Conservation (phyloP, 257 asterid genomes). For the Fraxinus quadrangulata region DNA sequence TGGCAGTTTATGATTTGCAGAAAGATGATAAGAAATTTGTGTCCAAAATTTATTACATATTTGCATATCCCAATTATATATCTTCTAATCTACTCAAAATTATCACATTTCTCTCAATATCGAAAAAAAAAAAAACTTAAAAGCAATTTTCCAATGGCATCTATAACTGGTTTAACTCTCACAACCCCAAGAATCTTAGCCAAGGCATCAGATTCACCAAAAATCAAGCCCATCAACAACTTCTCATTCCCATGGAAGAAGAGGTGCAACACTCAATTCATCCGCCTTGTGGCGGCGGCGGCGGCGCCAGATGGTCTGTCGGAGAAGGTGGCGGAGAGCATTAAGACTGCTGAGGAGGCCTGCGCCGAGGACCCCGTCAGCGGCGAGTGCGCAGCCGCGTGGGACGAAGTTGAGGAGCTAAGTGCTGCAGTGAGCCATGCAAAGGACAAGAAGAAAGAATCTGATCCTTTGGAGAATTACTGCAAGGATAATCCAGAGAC, state of each 20-base stretch:
- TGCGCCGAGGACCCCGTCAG: not conserved
- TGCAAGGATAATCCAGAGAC: slow-evolving; percentile 90
- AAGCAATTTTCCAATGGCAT: slow-evolving; percentile 10
- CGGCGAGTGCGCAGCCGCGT: slow-evolving; percentile 3
- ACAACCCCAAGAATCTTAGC: slow-evolving; percentile 20
- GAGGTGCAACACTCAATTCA: not conserved
- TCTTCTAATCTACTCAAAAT: not conserved
- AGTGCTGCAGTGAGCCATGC: slow-evolving; percentile 22
- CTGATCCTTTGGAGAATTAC: slow-evolving; percentile 50
- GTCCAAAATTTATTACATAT: not conserved
- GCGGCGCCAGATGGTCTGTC: not conserved
- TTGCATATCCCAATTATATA: not conserved
- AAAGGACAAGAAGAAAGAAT: slow-evolving; percentile 42
- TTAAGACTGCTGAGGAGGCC: not conserved
- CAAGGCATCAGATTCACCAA: slow-evolving; percentile 21
- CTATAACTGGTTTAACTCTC: slow-evolving; percentile 5
- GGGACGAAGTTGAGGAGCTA: slow-evolving; percentile 6
- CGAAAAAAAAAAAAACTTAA: not conserved
- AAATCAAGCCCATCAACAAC: slow-evolving; percentile 14
- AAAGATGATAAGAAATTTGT: slow-evolving; percentile 8
- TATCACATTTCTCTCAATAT: not conserved
- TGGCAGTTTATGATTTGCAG: not conserved
- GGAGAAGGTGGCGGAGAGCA: slow-evolving; percentile 3
- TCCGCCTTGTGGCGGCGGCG: not conserved
- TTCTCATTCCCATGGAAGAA: slow-evolving; percentile 20